phyloP scores from a whole-genome alignment of 1,284 basidiomycete species.

The Sporisorium scitamineum region DNA sequence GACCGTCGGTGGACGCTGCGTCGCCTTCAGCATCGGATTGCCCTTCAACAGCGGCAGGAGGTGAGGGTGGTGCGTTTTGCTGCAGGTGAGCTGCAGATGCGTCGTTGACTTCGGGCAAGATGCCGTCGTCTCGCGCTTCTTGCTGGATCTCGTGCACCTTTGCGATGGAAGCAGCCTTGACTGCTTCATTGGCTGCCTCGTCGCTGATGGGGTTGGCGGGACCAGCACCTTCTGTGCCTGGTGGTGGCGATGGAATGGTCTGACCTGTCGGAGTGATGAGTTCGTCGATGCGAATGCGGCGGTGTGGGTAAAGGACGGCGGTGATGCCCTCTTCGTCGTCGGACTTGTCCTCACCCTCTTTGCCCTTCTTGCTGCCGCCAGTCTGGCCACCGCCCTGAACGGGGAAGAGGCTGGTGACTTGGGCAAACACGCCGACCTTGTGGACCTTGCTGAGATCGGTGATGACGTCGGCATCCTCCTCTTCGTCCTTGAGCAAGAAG shows the following conservation, averaged over 20 bases:
- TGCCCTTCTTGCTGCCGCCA: constrained; percentile 69
- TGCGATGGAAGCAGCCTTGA: constrained; percentile 38
- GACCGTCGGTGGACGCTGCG: constrained; percentile 11
- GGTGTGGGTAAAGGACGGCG: constrained; percentile 93
- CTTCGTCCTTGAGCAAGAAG: constrained; percentile 94
- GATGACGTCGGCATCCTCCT: constrained; percentile 92
- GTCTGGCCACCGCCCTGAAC: constrained; percentile 52
- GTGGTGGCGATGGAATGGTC: constrained; percentile 51
- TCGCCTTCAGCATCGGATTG: constrained; percentile 7
- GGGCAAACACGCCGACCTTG: constrained; percentile 94
- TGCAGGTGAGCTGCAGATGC: constrained; percentile 35
- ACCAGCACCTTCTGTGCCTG: constrained; percentile 50
- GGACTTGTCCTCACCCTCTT: constrained; percentile 78
- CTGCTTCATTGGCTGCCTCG: constrained; percentile 50
- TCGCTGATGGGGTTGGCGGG: constrained; percentile 53
- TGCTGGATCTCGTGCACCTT: constrained; percentile 57
- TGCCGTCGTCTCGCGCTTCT: constrained; percentile 45
- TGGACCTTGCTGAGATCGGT: constrained; percentile 89
- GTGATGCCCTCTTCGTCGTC: constrained; percentile 84
- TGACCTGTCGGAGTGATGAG: constrained; percentile 71
- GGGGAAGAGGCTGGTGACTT: constrained; percentile 92
- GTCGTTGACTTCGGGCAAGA: constrained; percentile 51
- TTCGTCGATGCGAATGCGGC: constrained; percentile 90
- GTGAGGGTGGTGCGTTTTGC: constrained; percentile 27
- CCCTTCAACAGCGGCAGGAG: constrained; percentile 23